Evolutionary conservation across 345 rosid genomes (phyloP), one percentile per base, ranked within the genome.

Genomic region (Hibiscus tridactylites): DNA sequence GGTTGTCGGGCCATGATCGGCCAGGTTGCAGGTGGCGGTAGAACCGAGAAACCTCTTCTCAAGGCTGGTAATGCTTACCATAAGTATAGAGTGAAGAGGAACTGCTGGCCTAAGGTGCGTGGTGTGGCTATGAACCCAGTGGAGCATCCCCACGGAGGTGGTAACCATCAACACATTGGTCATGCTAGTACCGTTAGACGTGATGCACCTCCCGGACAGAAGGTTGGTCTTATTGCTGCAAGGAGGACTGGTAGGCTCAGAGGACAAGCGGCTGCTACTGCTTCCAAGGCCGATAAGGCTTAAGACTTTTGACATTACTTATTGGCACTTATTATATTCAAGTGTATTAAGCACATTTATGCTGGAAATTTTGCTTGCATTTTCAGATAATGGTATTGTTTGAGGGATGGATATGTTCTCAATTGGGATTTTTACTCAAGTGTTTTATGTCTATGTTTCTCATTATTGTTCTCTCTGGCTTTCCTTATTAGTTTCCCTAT

Each of bases 61-160:
- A 88, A 88, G 83, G 93, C 93, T 1, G 93, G 91, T 26, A 88
- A 88, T 59, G 91, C 91, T 0, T 88, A 85, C 76, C 93, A 88
- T 81, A 88, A 88, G 76, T 88, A 65, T 81, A 81, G 81, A 4
- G 90, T 86, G 57, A 88, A 88, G 88, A 86, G 93, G 79, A 88
- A 88, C 84, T 82, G 88, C 81, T 88, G 93, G 93, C 91, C 93
- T 50, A 85, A 85, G 89, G 93, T 88, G 5, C 89, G 93, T 75
- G 93, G 93, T 83, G 91, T 88, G 75, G 93, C 93, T 49, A 88
- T 88, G 93, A 88, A 88, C 39, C 93, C 93, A 21, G 93, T 88
- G 1, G 93, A 88, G 88, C 93, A 88, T 86, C 93, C 93, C 29
- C 93, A 88, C 3, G 93, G 93, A 65, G 93, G 93, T 70, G 93